Evolutionary conservation across 2,329 filamentous ascomycete species (phyloP).

Genomic region (Stachybotrys echinatus): DNA sequence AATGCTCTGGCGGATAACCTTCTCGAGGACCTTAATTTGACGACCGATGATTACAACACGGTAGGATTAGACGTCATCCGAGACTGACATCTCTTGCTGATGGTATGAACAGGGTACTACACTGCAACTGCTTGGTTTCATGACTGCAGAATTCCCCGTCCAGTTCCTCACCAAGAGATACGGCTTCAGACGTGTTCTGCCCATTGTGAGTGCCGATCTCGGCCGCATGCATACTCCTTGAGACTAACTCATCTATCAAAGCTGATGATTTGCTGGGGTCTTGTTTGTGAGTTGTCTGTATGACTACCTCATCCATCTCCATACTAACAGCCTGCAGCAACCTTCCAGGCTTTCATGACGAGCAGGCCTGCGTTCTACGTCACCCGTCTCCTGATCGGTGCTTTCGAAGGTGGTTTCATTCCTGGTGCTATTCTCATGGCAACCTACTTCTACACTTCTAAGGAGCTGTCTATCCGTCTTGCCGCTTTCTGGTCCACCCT

Average conservation of each 20-base stretch:
- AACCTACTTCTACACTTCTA: constrained; percentile 67
- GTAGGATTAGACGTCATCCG: neutral
- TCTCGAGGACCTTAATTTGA: constrained; percentile 44
- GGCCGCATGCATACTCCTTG: too few relatives aligned
- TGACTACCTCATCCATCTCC: constrained; percentile 22
- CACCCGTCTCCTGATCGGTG: constrained; percentile 46
- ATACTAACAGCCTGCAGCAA: constrained; percentile 21
- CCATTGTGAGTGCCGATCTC: constrained; percentile 24
- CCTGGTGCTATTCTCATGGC: constrained; percentile 59
- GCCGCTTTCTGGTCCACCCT: constrained; percentile 62
- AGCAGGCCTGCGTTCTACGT: constrained; percentile 41
- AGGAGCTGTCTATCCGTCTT: constrained; percentile 61
- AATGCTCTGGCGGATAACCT: constrained; percentile 60
- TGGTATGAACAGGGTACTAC: constrained; percentile 36
- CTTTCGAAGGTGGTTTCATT: constrained; percentile 53
- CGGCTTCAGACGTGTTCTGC: constrained; percentile 52
- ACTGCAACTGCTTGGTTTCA: constrained; percentile 48
- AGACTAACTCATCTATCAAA: constrained; percentile 2
- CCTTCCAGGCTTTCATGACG: constrained; percentile 46
- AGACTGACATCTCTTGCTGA: constrained; percentile 1
- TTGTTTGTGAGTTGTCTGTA: constrained; percentile 22
- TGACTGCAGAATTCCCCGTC: constrained; percentile 52
- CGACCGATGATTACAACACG: constrained; percentile 48
- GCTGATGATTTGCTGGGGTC: constrained; percentile 46
- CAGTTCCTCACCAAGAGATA: constrained; percentile 53